phyloP scores from a whole-genome alignment of 164 flowering plant species.

The Platanus orientalis region DNA sequence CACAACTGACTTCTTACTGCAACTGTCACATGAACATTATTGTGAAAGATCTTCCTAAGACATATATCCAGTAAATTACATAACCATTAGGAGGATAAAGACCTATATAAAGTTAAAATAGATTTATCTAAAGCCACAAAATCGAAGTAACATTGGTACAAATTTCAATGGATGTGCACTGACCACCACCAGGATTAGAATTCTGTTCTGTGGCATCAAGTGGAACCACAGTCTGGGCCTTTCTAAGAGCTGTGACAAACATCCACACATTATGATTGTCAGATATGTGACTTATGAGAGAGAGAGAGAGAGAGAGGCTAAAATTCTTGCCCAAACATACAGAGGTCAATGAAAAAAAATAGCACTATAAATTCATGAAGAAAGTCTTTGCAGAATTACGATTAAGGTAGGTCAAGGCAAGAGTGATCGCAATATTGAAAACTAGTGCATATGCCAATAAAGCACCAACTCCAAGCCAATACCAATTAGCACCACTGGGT shows the following conservation, averaged over 20 bases:
- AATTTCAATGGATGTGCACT: slow-evolving; percentile 2
- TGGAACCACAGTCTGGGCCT: slow-evolving; percentile 36
- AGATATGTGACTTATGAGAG: background rate
- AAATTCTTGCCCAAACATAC: too few relatives aligned
- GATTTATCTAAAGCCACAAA: background rate
- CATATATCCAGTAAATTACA: background rate
- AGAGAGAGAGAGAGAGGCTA: slow-evolving; percentile 6
- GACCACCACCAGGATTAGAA: slow-evolving; percentile 22
- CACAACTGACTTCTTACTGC: slow-evolving; percentile 25
- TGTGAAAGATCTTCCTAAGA: background rate
- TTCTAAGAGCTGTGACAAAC: slow-evolving; percentile 44
- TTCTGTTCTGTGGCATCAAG: slow-evolving; percentile 30
- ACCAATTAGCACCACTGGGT: slow-evolving; percentile 58
- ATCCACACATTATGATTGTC: background rate
- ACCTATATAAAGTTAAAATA: background rate
- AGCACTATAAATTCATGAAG: background rate
- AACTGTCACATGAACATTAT: background rate
- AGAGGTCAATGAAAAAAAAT: background rate
- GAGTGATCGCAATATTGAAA: slow-evolving; percentile 56
- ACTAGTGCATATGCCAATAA: slow-evolving; percentile 45
- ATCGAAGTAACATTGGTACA: background rate
- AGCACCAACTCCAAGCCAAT: slow-evolving; percentile 78
- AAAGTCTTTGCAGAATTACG: slow-evolving; percentile 40
- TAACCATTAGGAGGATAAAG: background rate
- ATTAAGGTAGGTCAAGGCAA: slow-evolving; percentile 60